Conservation (phyloP, 768 basidiomycete genomes). For the Lenzites betulinus region DNA sequence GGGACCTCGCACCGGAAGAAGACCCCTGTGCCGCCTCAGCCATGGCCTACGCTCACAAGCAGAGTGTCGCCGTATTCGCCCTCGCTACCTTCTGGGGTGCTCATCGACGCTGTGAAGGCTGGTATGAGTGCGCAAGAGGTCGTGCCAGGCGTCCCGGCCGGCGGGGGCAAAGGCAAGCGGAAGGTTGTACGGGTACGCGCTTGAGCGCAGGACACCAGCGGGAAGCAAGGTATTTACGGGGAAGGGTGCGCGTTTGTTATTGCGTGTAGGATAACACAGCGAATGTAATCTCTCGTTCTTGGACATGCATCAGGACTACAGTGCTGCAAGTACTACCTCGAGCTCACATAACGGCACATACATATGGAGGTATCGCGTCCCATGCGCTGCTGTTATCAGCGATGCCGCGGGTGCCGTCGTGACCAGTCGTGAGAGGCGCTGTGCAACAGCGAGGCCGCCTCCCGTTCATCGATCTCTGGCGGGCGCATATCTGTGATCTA, state of each 20-base stretch:
- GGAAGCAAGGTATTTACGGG: not conserved
- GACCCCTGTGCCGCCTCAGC: slow-evolving; percentile 75
- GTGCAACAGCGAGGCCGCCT: slow-evolving; percentile 4
- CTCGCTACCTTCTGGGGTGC: slow-evolving; percentile 70
- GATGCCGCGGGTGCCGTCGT: slow-evolving; percentile 11
- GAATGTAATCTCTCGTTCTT: slow-evolving; percentile 13
- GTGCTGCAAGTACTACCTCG: not conserved
- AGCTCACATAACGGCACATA: not conserved
- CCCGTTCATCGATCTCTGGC: slow-evolving; percentile 9
- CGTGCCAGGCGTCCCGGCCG: slow-evolving; percentile 34
- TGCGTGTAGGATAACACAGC: slow-evolving; percentile 13
- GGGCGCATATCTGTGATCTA: slow-evolving; percentile 15
- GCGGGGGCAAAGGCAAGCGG: slow-evolving; percentile 69
- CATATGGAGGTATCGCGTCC: not conserved
- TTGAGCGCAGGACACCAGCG: slow-evolving; percentile 25
- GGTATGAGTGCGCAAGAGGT: slow-evolving; percentile 71
- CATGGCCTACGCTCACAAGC: slow-evolving; percentile 68
- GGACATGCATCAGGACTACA: not conserved
- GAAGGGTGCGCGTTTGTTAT: slow-evolving; percentile 7
- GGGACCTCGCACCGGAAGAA: slow-evolving; percentile 31
- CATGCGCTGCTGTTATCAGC: not conserved
- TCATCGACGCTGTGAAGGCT: slow-evolving; percentile 83
- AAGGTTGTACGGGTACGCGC: slow-evolving; percentile 78
- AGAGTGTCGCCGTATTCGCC: slow-evolving; percentile 84
- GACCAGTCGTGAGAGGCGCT: slow-evolving; percentile 13